A percentile compares a stretch with the other conserved stretches of the same genome.
These are phyloP conservation scores for Aspergillus alliaceus DNA, from an alignment of 2,329 filamentous ascomycete genomes.

Conservation along the genomic window DNA sequence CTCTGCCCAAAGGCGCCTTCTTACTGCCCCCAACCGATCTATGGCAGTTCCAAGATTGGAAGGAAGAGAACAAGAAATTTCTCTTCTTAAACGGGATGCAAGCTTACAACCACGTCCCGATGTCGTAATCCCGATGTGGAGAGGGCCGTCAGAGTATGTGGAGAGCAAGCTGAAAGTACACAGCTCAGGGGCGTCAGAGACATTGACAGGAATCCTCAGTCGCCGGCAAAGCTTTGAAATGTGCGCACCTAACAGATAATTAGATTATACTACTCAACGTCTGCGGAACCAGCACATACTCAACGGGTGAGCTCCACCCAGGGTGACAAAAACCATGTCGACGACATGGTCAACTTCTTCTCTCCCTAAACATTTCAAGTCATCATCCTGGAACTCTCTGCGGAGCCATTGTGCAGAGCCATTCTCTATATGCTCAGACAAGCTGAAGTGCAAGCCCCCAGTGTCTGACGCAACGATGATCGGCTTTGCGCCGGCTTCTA, in stretches of 20 bases:
- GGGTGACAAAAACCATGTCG: slow-evolving; percentile 88
- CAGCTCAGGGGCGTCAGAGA: slow-evolving; percentile 80
- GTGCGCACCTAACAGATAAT: slow-evolving; percentile 51
- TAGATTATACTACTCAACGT: slow-evolving; percentile 17
- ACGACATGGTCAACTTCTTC: slow-evolving; percentile 75
- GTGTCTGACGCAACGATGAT: slow-evolving; percentile 73
- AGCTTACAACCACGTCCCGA: slow-evolving; percentile 94
- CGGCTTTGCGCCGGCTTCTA: slow-evolving; percentile 78
- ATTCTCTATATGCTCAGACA: slow-evolving; percentile 47
- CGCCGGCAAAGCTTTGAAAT: slow-evolving; percentile 75
- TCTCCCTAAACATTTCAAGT: slow-evolving; percentile 76
- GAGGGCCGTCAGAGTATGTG: slow-evolving; percentile 82
- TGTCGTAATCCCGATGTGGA: slow-evolving; percentile 94
- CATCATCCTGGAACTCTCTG: slow-evolving; percentile 63
- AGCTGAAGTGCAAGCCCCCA: slow-evolving; percentile 59
- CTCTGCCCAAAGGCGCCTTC: slow-evolving; percentile 71
- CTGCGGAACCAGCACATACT: slow-evolving; percentile 42
- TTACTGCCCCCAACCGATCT: slow-evolving; percentile 70
- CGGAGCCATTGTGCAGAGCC: slow-evolving; percentile 44
- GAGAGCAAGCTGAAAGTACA: slow-evolving; percentile 90
- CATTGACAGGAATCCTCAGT: slow-evolving; percentile 87
- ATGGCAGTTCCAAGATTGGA: slow-evolving; percentile 74
- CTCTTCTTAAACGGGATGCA: slow-evolving; percentile 81
- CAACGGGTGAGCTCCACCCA: slow-evolving; percentile 50
- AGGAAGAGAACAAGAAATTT: slow-evolving; percentile 80